Conservation (phyloP, 805 yeast species). For the Lipomyces chichibuensis region DNA sequence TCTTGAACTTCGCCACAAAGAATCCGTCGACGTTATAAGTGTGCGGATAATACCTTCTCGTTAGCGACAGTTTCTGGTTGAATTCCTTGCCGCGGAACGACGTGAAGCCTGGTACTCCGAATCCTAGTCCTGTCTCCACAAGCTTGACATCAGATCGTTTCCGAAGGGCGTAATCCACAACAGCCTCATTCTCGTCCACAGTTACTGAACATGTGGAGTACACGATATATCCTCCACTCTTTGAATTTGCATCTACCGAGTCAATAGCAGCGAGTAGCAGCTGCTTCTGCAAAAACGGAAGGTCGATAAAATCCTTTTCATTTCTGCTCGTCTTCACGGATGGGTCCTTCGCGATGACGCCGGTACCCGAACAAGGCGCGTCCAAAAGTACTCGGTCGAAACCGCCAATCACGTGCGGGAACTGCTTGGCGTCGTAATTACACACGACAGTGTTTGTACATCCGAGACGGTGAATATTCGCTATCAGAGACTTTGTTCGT, state of each 20-base stretch:
- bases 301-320: slow-evolving; percentile 93
- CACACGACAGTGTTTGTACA: slow-evolving; percentile 96
- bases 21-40: slow-evolving; percentile 98
- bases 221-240: slow-evolving; percentile 91
- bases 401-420: slow-evolving; percentile 97
- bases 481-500: slow-evolving; percentile 93
- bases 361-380: slow-evolving; percentile 99
- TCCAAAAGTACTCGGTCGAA: slow-evolving; percentile 92
- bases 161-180: slow-evolving; percentile 94
- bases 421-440: slow-evolving; percentile 97
- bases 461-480: slow-evolving; percentile 95
- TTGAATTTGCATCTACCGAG: slow-evolving; percentile 89
- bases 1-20: slow-evolving; percentile 94
- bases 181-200: slow-evolving; percentile 98
- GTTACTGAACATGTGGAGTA: slow-evolving; percentile 98
- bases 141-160: slow-evolving; percentile 95
- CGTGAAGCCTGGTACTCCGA: slow-evolving; percentile 95
- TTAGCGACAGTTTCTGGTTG: slow-evolving; percentile 71
- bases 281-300: slow-evolving; percentile 96
- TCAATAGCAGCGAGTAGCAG: slow-evolving; percentile 92
- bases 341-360: slow-evolving; percentile 97
- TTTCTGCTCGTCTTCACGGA: slow-evolving; percentile 91
- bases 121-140: slow-evolving; percentile 87
- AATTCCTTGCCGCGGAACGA: slow-evolving; percentile 91
- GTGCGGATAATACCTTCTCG: slow-evolving; percentile 97